Evolutionary conservation across 441 rosid genomes (phyloP).

Genomic region (Aleurites moluccanus): DNA sequence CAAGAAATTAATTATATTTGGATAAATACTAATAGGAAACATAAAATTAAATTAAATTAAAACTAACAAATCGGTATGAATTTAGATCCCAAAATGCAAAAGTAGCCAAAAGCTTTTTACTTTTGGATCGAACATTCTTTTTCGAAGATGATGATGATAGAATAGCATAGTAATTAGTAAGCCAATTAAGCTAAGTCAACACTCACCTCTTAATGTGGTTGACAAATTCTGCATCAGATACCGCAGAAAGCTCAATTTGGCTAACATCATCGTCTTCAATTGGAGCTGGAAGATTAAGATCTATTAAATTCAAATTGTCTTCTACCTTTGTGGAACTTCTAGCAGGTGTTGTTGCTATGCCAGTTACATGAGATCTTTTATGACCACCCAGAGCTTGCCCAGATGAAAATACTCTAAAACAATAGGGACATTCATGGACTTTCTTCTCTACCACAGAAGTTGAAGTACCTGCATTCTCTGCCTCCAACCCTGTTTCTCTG

Average conservation of each 20-base stretch:
- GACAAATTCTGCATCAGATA: slow-evolving; percentile 77
- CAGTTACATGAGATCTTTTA: slow-evolving; percentile 78
- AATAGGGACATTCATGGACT: slow-evolving; percentile 78
- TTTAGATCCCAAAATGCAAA: slow-evolving; percentile 35
- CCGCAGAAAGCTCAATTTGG: slow-evolving; percentile 72
- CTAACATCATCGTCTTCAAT: slow-evolving; percentile 61
- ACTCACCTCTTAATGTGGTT: slow-evolving; percentile 40
- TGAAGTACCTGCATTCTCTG: slow-evolving; percentile 40
- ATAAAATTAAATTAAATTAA: slow-evolving; percentile 10
- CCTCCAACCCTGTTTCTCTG: slow-evolving; percentile 28
- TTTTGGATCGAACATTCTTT: slow-evolving; percentile 41
- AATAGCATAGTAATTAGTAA: slow-evolving; percentile 5
- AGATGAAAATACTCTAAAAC: slow-evolving; percentile 75
- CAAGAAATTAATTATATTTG: slow-evolving; percentile 21
- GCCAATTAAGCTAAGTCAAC: slow-evolving; percentile 1
- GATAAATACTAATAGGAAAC: slow-evolving; percentile 21
- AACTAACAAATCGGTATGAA: slow-evolving; percentile 28
- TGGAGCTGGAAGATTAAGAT: slow-evolving; percentile 95
- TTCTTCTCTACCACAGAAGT: slow-evolving; percentile 36
- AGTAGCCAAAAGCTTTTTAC: slow-evolving; percentile 35
- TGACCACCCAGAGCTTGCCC: slow-evolving; percentile 99
- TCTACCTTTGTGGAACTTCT: slow-evolving; percentile 35
- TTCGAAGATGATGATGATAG: background rate
- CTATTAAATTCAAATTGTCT: slow-evolving; percentile 52
- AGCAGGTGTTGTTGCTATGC: slow-evolving; percentile 27